A percentile compares a stretch with the other conserved stretches of the same genome.
Evolutionary conservation across 1,284 basidiomycete species (phyloP).

Genomic region (Ustilago loliicola): DNA sequence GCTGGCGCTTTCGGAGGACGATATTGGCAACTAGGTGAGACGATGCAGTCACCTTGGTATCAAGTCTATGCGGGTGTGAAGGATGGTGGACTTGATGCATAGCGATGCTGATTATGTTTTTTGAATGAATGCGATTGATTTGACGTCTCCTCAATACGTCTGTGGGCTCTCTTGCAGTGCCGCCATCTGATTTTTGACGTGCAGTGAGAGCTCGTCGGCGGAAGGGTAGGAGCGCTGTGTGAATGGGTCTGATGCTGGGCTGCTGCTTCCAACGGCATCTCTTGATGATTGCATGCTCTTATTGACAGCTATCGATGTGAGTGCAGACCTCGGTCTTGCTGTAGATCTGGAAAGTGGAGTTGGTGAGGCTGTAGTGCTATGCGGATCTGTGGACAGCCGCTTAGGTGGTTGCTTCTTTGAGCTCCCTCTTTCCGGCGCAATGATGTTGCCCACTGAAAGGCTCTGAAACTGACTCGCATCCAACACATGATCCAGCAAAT

Average conservation of each 20-base stretch:
- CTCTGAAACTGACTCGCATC: slow-evolving; percentile 30
- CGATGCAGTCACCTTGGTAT: too few relatives aligned
- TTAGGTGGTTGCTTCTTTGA: slow-evolving; percentile 45
- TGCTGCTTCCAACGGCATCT: background rate
- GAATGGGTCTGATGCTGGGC: slow-evolving; percentile 23
- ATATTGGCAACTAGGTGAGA: slow-evolving; percentile 10
- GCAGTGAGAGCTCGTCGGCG: slow-evolving; percentile 31
- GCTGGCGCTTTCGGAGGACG: slow-evolving; percentile 31
- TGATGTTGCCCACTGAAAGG: slow-evolving; percentile 45
- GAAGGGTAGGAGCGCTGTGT: slow-evolving; percentile 19
- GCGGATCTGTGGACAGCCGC: slow-evolving; percentile 23
- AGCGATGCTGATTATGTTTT: background rate
- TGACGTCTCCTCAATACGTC: slow-evolving; percentile 15
- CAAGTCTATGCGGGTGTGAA: too few relatives aligned
- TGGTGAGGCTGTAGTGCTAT: slow-evolving; percentile 37
- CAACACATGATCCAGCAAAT: slow-evolving; percentile 40
- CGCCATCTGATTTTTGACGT: slow-evolving; percentile 45
- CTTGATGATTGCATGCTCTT: slow-evolving; percentile 1
- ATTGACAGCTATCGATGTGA: slow-evolving; percentile 32
- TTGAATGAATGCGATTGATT: slow-evolving; percentile 1
- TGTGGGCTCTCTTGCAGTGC: slow-evolving; percentile 38
- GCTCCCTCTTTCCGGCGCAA: slow-evolving; percentile 40
- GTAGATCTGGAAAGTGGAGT: slow-evolving; percentile 33
- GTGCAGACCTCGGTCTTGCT: slow-evolving; percentile 17
- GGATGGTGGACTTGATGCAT: background rate